Evolutionary conservation across 2,329 filamentous ascomycete species (phyloP), one percentile per base, ranked within the genome.

Genomic region (Chrysoporthe austroafricana): DNA sequence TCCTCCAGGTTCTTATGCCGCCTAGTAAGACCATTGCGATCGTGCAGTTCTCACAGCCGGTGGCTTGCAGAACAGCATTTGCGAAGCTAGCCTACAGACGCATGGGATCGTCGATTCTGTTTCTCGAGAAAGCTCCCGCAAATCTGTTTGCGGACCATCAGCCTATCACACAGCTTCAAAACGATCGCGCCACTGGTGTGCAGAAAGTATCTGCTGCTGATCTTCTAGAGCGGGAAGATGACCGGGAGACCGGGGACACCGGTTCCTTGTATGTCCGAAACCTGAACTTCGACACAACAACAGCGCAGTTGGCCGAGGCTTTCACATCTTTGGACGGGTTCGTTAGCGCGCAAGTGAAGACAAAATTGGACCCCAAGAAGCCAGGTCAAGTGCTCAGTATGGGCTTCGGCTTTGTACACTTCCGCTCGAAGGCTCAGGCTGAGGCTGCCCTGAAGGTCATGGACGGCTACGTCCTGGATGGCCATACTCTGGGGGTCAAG

Each of bases 401-500:
- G 94, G 96, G 96, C 48, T 99, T 97, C 77, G 96, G 94, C 57
- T 99, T 99, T 78, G 88, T 94, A 69, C 94, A 97, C 74, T 99
- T 98, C 80, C 87, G 86, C 68, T 90, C 86, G 72, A 92, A 92
- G 75, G 86, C 85, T 52, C 88, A 94, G 74, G 95, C 96, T 0
- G 88, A 92, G 72, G 90, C 91, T 58, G 96, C 95, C 34, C 83
- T 93, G 68, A 86, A 88, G 72, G 88, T 89, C n/a, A 96, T 98
- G 93, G 90, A 98, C 77, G 93, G 94, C 13, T 88, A 92, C 78
- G 88, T 88, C 50, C 86, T 99, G n/a, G 93, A 97, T 71, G 91
- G 90, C 26, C 94, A 99, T 79, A 90, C 91, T 73, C 85, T 99
- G 63, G 85, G 91, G 67, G 91, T 98, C 70, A 93, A 93, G 79